Evolutionary conservation across 2,329 filamentous ascomycete species (phyloP).

Genomic region (Fusarium sp.): DNA sequence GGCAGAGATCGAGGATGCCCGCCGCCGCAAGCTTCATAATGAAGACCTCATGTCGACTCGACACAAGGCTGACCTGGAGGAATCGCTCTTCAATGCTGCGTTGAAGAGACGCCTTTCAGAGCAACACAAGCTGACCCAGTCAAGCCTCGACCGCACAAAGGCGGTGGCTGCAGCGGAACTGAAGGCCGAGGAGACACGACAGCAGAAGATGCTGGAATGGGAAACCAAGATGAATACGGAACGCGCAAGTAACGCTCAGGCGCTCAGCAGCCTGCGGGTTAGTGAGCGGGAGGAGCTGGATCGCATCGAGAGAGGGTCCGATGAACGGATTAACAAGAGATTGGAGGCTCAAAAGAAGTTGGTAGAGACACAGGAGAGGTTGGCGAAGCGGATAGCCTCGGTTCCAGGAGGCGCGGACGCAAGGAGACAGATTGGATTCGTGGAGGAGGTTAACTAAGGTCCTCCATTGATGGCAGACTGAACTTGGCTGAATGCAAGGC

Average conservation of each 20-base stretch:
- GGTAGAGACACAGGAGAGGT: constrained; percentile 59
- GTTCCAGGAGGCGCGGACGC: constrained; percentile 41
- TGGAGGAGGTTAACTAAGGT: constrained; percentile 62
- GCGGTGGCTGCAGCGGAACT: constrained; percentile 61
- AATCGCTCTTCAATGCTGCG: constrained; percentile 51
- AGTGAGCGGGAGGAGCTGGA: constrained; percentile 65
- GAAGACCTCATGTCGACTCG: constrained; percentile 59
- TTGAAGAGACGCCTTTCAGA: constrained; percentile 56
- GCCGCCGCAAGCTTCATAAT: constrained; percentile 58
- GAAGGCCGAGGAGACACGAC: constrained; percentile 57
- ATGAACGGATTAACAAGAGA: constrained; percentile 58
- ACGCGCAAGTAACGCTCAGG: constrained; percentile 60
- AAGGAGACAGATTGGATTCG: constrained; percentile 67
- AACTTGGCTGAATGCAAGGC: background rate
- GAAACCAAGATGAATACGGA: constrained; percentile 60
- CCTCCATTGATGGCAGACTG: background rate
- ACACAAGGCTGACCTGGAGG: constrained; percentile 61
- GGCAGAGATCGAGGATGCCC: constrained; percentile 64
- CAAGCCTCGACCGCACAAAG: constrained; percentile 57
- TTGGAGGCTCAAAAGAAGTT: constrained; percentile 65
- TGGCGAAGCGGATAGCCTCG: constrained; percentile 59
- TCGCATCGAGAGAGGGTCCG: constrained; percentile 59
- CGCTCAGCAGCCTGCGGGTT: constrained; percentile 61
- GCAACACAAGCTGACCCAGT: constrained; percentile 60
- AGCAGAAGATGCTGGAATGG: constrained; percentile 61